A percentile compares a stretch with the other conserved stretches of the same genome.
These are phyloP conservation scores for Termitomyces sp. DNA, from an alignment of 768 basidiomycete species.

Conservation along the genomic window DNA sequence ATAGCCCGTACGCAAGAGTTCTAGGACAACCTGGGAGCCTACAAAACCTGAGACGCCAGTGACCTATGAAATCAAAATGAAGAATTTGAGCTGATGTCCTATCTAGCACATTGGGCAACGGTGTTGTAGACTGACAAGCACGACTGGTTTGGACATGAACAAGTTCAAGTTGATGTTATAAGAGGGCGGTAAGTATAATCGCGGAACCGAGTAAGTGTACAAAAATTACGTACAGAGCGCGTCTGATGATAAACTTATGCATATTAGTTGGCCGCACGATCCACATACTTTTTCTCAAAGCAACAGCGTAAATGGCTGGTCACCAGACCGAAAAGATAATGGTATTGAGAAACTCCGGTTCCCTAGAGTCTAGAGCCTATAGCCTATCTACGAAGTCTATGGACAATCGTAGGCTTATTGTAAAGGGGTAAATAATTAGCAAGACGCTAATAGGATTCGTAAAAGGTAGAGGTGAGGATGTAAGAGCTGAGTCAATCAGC, in stretches of 20 bases:
- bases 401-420: not conserved
- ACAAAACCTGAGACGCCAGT: conserved; percentile 17
- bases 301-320: not conserved
- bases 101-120: not conserved
- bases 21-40: conserved; percentile 12
- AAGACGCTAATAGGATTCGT: not conserved
- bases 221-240: no score
- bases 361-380: conserved; percentile 7
- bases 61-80: conserved; percentile 5
- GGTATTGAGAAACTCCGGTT: conserved; percentile 4
- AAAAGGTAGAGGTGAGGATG: not conserved
- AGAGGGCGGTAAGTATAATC: not conserved
- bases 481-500: conserved; percentile 18
- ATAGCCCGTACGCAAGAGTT: conserved; percentile 12
- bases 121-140: not conserved
- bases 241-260: no score
- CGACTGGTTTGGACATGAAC: not conserved
- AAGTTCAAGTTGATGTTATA: not conserved
- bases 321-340: conserved; percentile 3
- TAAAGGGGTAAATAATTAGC: conserved; percentile 1
- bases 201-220: not conserved
- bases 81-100: not conserved
- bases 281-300: no score
- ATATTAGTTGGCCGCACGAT: no score
- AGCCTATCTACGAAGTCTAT: conserved; percentile 9